Evolutionary conservation across 2,329 filamentous ascomycete genomes (phyloP).

Genomic region (Myriosclerotinia curreyana): DNA sequence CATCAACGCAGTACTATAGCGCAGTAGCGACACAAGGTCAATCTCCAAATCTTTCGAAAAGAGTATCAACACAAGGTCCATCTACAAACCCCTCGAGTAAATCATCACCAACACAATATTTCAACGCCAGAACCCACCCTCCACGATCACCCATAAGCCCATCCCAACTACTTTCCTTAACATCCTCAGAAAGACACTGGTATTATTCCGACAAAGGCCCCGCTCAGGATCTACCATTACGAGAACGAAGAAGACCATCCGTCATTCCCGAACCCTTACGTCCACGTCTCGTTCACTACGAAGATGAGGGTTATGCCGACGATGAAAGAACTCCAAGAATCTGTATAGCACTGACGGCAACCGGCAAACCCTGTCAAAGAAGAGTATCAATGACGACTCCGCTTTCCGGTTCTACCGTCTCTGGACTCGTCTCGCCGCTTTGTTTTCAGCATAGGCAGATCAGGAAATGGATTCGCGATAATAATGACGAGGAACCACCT

Average conservation of each 20-base stretch:
- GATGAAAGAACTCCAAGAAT: neutral
- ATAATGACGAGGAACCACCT: no score
- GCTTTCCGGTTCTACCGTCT: neutral
- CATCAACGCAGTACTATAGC: neutral
- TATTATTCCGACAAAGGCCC: neutral
- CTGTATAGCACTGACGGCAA: neutral
- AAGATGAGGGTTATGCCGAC: constrained; percentile 3
- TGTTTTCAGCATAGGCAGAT: constrained; percentile 12
- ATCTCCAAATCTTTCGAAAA: neutral
- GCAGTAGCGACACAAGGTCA: neutral
- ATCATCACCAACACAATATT: neutral
- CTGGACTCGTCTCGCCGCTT: neutral
- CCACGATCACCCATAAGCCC: neutral
- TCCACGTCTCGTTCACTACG: neutral
- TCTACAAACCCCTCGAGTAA: neutral
- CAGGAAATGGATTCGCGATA: neutral
- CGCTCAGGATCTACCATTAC: neutral
- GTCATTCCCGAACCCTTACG: neutral
- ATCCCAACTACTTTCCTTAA: neutral
- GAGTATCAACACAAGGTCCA: neutral
- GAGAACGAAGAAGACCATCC: neutral
- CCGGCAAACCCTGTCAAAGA: neutral
- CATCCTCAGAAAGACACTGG: neutral
- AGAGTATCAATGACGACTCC: neutral
- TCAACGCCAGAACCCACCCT: neutral